These are phyloP conservation scores for Buxus sempervirens DNA, from an alignment of 164 flowering plant genomes.

Conservation along the genomic window DNA sequence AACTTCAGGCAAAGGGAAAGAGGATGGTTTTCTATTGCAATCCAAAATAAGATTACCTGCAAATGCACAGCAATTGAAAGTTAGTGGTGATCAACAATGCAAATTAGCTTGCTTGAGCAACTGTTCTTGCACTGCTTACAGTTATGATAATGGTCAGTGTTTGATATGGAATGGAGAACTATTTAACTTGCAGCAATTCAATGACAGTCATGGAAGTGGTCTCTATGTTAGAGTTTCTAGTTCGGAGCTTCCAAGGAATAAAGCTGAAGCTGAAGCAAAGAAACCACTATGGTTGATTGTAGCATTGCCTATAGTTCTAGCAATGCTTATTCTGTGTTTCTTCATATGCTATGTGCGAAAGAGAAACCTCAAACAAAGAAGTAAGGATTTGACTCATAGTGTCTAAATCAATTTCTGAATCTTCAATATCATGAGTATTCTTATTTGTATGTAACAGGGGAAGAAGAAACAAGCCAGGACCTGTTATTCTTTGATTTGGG, in stretches of 20 bases:
- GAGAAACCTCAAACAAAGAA: too few relatives aligned
- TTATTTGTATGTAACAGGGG: too few relatives aligned
- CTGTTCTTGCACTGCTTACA: slow-evolving; percentile 32
- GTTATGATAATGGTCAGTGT: slow-evolving; percentile 16
- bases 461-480: too few relatives aligned
- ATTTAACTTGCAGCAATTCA: slow-evolving; percentile 18
- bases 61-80: not conserved
- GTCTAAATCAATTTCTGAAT: too few relatives aligned
- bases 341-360: too few relatives aligned
- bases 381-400: too few relatives aligned
- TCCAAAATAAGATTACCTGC: slow-evolving; percentile 11
- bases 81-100: slow-evolving; percentile 11
- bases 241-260: slow-evolving; percentile 2
- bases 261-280: not conserved
- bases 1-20: not conserved
- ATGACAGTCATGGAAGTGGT: slow-evolving; percentile 10
- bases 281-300: too few relatives aligned
- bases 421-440: too few relatives aligned
- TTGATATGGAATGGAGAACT: slow-evolving; percentile 21
- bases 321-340: too few relatives aligned
- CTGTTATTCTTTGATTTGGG: too few relatives aligned
- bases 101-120: slow-evolving; percentile 21
- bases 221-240: slow-evolving; percentile 15
- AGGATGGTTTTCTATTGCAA: slow-evolving; percentile 5
- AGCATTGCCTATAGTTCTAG: too few relatives aligned